A percentile compares a stretch with the other conserved stretches of the same genome.
Conservation (phyloP, 2,329 filamentous ascomycete species). For the Didymella pomorum region DNA sequence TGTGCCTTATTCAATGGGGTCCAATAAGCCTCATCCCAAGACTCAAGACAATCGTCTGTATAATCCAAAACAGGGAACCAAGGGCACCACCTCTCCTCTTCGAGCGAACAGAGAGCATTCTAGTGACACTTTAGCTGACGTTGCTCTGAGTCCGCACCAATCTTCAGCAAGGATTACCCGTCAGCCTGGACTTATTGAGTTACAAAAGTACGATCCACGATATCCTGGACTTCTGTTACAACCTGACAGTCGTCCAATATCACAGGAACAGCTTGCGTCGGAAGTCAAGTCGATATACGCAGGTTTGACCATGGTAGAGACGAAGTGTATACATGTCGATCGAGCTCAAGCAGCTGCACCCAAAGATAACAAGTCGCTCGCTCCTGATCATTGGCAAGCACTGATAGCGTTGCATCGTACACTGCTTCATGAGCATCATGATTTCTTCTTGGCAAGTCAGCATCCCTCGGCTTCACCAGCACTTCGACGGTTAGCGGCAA, state of each 20-base stretch:
- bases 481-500: slow-evolving; percentile 73
- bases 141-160: too few species aligned
- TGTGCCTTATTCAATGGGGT: slow-evolving; percentile 24
- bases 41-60: slow-evolving; percentile 32
- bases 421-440: slow-evolving; percentile 73
- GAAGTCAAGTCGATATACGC: slow-evolving; percentile 88
- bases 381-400: slow-evolving; percentile 81
- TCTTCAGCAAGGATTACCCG: too few species aligned
- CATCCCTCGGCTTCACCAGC: slow-evolving; percentile 77
- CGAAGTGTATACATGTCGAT: slow-evolving; percentile 85
- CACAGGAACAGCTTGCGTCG: slow-evolving; percentile 77
- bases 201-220: slow-evolving; percentile 40
- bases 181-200: slow-evolving; percentile 46
- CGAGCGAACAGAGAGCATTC: not conserved
- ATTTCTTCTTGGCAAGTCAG: slow-evolving; percentile 80
- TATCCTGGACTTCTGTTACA: slow-evolving; percentile 60
- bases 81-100: slow-evolving; percentile 26
- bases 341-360: slow-evolving; percentile 65
- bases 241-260: slow-evolving; percentile 72
- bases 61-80: slow-evolving; percentile 29
- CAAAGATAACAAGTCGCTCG: slow-evolving; percentile 58
- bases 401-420: slow-evolving; percentile 84
- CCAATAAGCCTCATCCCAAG: slow-evolving; percentile 30
- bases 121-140: not conserved
- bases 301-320: slow-evolving; percentile 84